Evolutionary conservation across 2,329 filamentous ascomycete genomes (phyloP).

Genomic region (Monosporascus sp.): DNA sequence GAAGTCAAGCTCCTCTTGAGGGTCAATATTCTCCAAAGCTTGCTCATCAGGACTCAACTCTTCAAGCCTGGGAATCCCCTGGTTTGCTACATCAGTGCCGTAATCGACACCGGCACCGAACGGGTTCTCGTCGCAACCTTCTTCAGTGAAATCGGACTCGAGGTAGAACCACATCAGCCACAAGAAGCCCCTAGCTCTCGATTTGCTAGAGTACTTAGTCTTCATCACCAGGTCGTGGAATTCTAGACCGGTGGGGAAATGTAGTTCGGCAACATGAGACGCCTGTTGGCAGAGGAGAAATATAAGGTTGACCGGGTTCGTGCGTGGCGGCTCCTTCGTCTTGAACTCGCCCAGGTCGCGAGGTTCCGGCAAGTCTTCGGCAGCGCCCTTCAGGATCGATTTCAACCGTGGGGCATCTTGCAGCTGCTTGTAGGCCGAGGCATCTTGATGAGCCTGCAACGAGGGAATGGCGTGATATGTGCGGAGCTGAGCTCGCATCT

Average conservation of each 20-base stretch:
- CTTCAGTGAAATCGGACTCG: slow-evolving; percentile 87
- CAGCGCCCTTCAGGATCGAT: slow-evolving; percentile 94
- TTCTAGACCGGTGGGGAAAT: slow-evolving; percentile 79
- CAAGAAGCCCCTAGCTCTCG: slow-evolving; percentile 80
- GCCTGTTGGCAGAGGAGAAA: slow-evolving; percentile 90
- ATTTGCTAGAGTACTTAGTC: slow-evolving; percentile 72
- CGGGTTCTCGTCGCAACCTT: slow-evolving; percentile 83
- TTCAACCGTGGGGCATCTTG: slow-evolving; percentile 95
- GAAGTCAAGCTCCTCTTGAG: slow-evolving; percentile 39
- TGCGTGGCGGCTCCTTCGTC: slow-evolving; percentile 59
- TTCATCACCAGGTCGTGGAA: slow-evolving; percentile 98
- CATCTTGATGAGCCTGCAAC: slow-evolving; percentile 88
- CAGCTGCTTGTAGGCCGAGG: slow-evolving; percentile 94
- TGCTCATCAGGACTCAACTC: slow-evolving; percentile 62
- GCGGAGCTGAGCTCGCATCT: slow-evolving; percentile 95
- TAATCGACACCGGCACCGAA: slow-evolving; percentile 72
- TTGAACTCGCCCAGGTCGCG: slow-evolving; percentile 80
- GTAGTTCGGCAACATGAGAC: slow-evolving; percentile 84
- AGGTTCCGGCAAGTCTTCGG: slow-evolving; percentile 83
- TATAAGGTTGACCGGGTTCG: slow-evolving; percentile 95
- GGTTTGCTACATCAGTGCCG: slow-evolving; percentile 57
- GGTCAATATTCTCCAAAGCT: slow-evolving; percentile 67
- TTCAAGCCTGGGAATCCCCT: slow-evolving; percentile 63
- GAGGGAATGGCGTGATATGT: slow-evolving; percentile 98
- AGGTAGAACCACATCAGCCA: slow-evolving; percentile 99